Percentiles rank a stretch among this genome's conserved stretches.
phyloP scores from a whole-genome alignment of 2,329 filamentous ascomycete species.

The Phaeosphaeria sp. region DNA sequence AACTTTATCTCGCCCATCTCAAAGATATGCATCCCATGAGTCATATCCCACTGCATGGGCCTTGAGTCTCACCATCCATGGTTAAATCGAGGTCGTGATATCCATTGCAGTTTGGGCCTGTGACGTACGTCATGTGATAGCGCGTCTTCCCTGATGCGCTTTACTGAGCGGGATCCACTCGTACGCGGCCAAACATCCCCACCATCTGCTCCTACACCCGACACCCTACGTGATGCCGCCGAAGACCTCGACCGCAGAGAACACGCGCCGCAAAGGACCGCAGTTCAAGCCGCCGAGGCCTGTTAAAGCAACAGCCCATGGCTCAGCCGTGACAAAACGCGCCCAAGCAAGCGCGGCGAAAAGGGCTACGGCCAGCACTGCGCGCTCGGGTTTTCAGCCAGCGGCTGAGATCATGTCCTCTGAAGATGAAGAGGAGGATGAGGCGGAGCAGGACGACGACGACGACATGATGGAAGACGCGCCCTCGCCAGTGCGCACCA shows the following conservation, averaged over 20 bases:
- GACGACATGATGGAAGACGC: slow-evolving; percentile 40
- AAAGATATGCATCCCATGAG: background rate
- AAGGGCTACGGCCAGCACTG: slow-evolving; percentile 20
- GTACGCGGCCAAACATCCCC: slow-evolving; percentile 2
- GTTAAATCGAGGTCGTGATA: background rate
- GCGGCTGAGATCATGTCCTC: slow-evolving; percentile 39
- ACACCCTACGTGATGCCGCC: slow-evolving; percentile 28
- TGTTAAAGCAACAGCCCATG: slow-evolving; percentile 32
- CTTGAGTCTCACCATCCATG: background rate
- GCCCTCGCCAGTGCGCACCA: slow-evolving; percentile 15
- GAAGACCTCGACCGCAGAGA: slow-evolving; percentile 27
- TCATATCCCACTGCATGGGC: background rate
- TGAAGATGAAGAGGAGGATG: slow-evolving; percentile 33
- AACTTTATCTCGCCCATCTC: background rate
- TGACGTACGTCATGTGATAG: background rate
- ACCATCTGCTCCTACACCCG: background rate
- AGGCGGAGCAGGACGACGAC: slow-evolving; percentile 21
- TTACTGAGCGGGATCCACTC: too few species aligned
- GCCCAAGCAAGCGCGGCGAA: slow-evolving; percentile 27
- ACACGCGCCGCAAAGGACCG: slow-evolving; percentile 37
- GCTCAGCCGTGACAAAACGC: slow-evolving; percentile 28
- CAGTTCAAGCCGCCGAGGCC: slow-evolving; percentile 48
- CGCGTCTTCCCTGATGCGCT: too few species aligned
- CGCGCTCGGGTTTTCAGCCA: slow-evolving; percentile 18
- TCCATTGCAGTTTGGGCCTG: background rate